Conservation (phyloP, 1,139 yeast genomes). For the Meyerozyma smithsonii region DNA sequence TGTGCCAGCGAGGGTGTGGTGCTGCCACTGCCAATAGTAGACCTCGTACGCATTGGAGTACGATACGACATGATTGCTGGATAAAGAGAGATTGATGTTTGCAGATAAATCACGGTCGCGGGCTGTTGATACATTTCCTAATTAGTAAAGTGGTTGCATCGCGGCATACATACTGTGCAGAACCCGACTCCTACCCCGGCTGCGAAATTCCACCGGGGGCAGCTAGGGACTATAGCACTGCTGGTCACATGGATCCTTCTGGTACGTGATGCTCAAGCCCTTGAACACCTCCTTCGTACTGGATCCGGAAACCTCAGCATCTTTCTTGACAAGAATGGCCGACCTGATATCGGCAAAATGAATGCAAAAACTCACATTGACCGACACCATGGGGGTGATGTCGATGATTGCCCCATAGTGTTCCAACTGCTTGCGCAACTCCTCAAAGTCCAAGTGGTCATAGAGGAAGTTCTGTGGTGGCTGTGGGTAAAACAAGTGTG, state of each 20-base stretch:
- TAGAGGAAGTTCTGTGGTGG: slow-evolving; percentile 27
- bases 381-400: slow-evolving; percentile 61
- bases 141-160: slow-evolving; percentile 1
- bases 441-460: slow-evolving; percentile 21
- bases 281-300: slow-evolving; percentile 43
- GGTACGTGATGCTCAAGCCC: slow-evolving; percentile 64
- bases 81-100: background rate
- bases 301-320: slow-evolving; percentile 30
- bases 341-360: slow-evolving; percentile 58
- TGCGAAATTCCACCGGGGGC: slow-evolving; percentile 1
- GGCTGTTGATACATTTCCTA: slow-evolving; percentile 1
- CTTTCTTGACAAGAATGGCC: slow-evolving; percentile 60
- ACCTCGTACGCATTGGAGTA: slow-evolving; percentile 2
- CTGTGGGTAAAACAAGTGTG: slow-evolving; percentile 28
- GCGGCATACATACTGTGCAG: background rate
- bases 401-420: slow-evolving; percentile 61
- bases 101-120: background rate
- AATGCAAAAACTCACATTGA: slow-evolving; percentile 57
- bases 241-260: slow-evolving; percentile 62
- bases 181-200: background rate
- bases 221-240: slow-evolving; percentile 21
- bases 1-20: slow-evolving; percentile 1
- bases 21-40: background rate
- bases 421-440: slow-evolving; percentile 46
- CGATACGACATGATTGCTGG: background rate